Base-by-base conservation (phyloP, 306 rosid species). In the Gastrolobium villosum region DNA sequence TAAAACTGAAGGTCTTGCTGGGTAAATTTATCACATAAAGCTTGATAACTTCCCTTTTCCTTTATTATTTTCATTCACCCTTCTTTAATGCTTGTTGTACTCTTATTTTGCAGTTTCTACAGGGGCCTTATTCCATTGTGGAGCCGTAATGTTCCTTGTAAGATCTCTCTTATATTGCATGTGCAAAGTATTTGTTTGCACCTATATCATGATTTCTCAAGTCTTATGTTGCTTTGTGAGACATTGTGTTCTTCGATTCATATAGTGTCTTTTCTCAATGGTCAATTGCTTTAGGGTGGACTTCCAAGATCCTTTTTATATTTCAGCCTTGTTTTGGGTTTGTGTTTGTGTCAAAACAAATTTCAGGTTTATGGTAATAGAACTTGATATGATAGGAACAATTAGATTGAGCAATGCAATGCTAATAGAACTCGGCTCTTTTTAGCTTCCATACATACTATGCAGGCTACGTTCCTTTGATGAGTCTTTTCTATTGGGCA, bases 81-180 rank as follows among this genome's bases (percentile, higher is more conserved):
- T 65, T 76, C 31, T 6, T 7, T 36, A 48, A 37, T 76, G 52
- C 81, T 79, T 60, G 76, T 46, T 4, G 9, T 63, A 70, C 45
- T 39, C 44, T 60, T 56, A 20, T 64, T 71, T 71, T 84, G 84
- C 88, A 90, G 95, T 81, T 87, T 88, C 69, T 90, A 85, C 81
- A 74, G 72, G 75, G 93, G 96, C 13, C 86, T 88, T 82, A 61
- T 87, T 49, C 93, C 96, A 71, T 84, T 90, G 59, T 90, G 96
- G 96, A 88, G 93, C 68, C 90, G 96, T 74, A 91, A 89, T 86
- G 86, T 91, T 81, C 96, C 96, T 84, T 91, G 93, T 89, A 87
- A 84, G 53, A 44, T 84, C 73, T 83, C 86, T 74, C 7, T 68
- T 32, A 43, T 76, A 7, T 43, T 82, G 37, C 32, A 37, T 67